Evolutionary conservation across 768 basidiomycete genomes (phyloP).

Genomic region (Xerocomellus amylosporus): DNA sequence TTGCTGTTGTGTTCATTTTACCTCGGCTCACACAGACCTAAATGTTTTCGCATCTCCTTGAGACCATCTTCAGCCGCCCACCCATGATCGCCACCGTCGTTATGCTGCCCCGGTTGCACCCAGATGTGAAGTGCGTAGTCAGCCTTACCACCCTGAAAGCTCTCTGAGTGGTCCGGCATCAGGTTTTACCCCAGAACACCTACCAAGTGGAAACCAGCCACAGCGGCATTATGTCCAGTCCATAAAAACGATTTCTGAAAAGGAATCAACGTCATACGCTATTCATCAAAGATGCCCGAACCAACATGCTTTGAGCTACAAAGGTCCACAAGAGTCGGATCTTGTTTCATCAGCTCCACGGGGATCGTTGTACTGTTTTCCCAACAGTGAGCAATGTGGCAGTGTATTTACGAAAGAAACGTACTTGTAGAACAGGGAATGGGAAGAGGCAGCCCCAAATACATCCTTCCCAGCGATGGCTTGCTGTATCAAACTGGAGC

Average conservation of each 20-base stretch:
- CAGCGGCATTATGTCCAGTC: slow-evolving; percentile 23
- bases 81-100: slow-evolving; percentile 27
- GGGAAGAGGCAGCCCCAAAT: slow-evolving; percentile 22
- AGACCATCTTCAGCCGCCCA: slow-evolving; percentile 36
- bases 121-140: slow-evolving; percentile 32
- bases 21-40: slow-evolving; percentile 39
- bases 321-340: slow-evolving; percentile 38
- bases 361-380: slow-evolving; percentile 40
- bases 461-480: slow-evolving; percentile 34
- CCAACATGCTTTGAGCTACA: slow-evolving; percentile 21
- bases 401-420: slow-evolving; percentile 2
- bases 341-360: slow-evolving; percentile 37
- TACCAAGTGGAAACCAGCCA: slow-evolving; percentile 24
- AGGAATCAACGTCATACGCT: background rate
- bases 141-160: slow-evolving; percentile 39
- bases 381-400: background rate
- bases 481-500: slow-evolving; percentile 40
- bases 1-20: slow-evolving; percentile 15
- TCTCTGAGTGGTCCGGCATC: background rate
- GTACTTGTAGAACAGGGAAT: slow-evolving; percentile 46
- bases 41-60: slow-evolving; percentile 28
- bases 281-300: background rate
- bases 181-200: background rate
- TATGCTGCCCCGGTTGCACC: slow-evolving; percentile 26
- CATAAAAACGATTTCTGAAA: slow-evolving; percentile 16